A percentile compares a stretch with the other conserved stretches of the same genome.
Conservation (phyloP, 441 rosid genomes). For the Eruca vesicaria region DNA sequence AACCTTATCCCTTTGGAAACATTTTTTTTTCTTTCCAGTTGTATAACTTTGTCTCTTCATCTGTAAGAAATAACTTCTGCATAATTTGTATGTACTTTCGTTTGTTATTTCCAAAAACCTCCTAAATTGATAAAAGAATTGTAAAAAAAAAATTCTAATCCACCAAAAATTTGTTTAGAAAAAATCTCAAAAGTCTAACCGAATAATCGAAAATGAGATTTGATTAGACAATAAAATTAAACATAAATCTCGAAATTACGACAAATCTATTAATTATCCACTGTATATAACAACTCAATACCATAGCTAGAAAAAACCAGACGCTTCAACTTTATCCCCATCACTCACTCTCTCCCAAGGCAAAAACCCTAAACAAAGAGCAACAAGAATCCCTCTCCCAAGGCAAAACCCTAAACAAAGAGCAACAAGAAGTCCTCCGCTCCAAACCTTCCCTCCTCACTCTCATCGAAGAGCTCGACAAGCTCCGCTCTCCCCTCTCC, state of each 20-base stretch:
- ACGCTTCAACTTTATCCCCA: constrained; percentile 18
- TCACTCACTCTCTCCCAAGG: constrained; percentile 56
- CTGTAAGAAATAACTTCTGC: neutral
- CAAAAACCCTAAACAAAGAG: constrained; percentile 47
- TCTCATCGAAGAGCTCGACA: constrained; percentile 88
- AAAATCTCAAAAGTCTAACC: neutral
- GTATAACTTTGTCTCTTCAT: neutral
- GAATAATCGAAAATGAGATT: neutral
- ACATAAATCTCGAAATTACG: neutral
- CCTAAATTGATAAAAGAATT: neutral
- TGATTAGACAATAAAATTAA: neutral
- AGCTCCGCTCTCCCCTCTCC: constrained; percentile 70
- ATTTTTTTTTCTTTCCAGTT: no score
- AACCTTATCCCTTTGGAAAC: neutral
- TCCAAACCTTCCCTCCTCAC: constrained; percentile 68
- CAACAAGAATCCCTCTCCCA: constrained; percentile 38
- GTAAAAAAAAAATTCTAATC: no score
- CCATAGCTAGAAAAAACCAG: neutral
- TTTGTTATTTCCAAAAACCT: neutral
- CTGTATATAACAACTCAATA: neutral
- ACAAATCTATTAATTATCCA: neutral
- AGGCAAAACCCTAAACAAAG: constrained; percentile 77
- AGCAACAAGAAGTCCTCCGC: constrained; percentile 81
- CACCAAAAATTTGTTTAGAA: no score
- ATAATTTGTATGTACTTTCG: no score